Evolutionary conservation across 2,329 filamentous ascomycete genomes (phyloP), one percentile per base, ranked within the genome.

Genomic region (Furcasterigmium sp.): DNA sequence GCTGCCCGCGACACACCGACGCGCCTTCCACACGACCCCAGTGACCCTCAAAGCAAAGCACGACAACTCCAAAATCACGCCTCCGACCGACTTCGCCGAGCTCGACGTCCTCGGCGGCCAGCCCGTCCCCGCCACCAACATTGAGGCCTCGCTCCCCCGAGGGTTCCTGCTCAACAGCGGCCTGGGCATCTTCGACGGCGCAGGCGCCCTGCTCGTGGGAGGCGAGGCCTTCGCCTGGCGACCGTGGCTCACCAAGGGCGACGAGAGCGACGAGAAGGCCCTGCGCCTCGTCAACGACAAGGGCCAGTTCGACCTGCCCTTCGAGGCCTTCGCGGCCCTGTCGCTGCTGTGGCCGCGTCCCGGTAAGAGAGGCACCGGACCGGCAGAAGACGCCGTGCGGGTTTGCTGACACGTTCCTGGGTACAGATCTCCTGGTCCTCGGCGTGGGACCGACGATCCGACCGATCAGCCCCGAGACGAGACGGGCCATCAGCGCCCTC

Each of bases 101-200:
- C 74, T 97, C 51, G 83, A 98, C 60, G 84, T 98, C 7, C 75
- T 97, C 5, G 83, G 80, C 32, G 82, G 80, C 51, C 80, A 82
- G 1, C 85, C 89, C 0, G 72, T 79, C 4, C 93, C 91, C 0
- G 82, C 89, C 1, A 95, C 89, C 0, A 82, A 82, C 2, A 81
- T 98, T 37, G 90, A 96, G 54, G 82, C 85, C 6, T 95, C 88
- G 66, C 80, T 86, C 46, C 69, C 76, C 46, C 83, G 91, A 55
- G 93, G 93, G 2, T 98, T 98, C 63, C 80, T 85, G 51, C 72
- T 98, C 37, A 86, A 93, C 64, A 94, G 83, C 54, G 90, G 91
- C 10, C 69, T 86, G 28, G 82, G 78, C 42, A 80, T 95, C 23
- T 67, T 70, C 2, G 80, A 79, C 37, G 84, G 84, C 1, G 75